Percentiles rank a stretch among this genome's conserved stretches.
These are phyloP conservation scores for Fusarium sp. DNA, from an alignment of 2,329 filamentous ascomycete genomes.

Conservation along the genomic window DNA sequence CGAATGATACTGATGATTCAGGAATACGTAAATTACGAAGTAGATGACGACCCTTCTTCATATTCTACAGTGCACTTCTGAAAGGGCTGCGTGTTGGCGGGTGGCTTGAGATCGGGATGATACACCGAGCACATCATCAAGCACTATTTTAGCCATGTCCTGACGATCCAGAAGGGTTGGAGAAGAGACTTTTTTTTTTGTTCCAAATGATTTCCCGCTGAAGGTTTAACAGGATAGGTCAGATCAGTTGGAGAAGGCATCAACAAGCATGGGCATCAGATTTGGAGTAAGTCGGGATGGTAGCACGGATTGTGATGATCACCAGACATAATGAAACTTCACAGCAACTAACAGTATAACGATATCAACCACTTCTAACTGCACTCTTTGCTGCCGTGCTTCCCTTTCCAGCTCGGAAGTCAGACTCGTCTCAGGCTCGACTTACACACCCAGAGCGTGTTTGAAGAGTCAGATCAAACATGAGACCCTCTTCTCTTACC, in stretches of 20 bases:
- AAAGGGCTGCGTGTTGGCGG: constrained; percentile 16
- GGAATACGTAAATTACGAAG: not conserved
- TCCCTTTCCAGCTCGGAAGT: constrained; percentile 18
- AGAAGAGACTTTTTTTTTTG: constrained; percentile 14
- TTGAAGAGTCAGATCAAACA: constrained; percentile 27
- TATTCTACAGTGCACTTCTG: not conserved
- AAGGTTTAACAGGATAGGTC: not conserved
- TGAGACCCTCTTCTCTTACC: constrained; percentile 32
- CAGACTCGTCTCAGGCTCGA: constrained; percentile 1
- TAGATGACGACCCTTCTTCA: not conserved
- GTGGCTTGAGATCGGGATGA: constrained; percentile 3
- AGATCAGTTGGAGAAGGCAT: constrained; percentile 30
- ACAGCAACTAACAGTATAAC: not conserved
- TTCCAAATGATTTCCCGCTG: not conserved
- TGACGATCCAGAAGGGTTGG: constrained; percentile 18
- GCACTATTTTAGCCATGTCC: constrained; percentile 13
- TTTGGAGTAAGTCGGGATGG: constrained; percentile 27
- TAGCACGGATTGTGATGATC: constrained; percentile 22
- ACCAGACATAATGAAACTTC: not conserved
- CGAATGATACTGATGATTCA: not conserved
- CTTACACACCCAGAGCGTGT: constrained; percentile 36
- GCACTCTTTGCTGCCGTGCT: constrained; percentile 15
- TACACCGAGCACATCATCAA: constrained; percentile 23
- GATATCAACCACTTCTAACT: constrained; percentile 4
- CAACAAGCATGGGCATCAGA: constrained; percentile 3